Conservation (phyloP, 164 flowering plant species). For the Kalanchoe fedtschenkoi region DNA sequence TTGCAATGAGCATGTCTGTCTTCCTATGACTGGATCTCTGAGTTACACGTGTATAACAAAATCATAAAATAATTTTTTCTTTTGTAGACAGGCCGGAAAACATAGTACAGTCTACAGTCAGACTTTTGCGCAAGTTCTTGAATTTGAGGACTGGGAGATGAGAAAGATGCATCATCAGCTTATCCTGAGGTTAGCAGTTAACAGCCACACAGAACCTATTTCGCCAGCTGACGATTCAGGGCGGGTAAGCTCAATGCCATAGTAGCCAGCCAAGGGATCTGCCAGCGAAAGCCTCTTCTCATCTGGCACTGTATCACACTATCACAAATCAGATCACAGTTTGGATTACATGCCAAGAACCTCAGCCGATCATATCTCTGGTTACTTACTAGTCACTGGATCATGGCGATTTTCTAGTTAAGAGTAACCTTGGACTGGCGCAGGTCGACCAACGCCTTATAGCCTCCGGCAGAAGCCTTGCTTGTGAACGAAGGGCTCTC, state of each 20-base stretch:
- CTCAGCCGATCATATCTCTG: too few relatives aligned
- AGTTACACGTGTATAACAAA: too few relatives aligned
- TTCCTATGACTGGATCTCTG: too few relatives aligned
- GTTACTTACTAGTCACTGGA: too few relatives aligned
- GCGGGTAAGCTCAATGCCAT: slow-evolving; percentile 82
- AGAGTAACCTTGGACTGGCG: slow-evolving; percentile 57
- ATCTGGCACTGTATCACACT: slow-evolving; percentile 23
- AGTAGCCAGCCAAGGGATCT: slow-evolving; percentile 64
- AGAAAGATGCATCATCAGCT: slow-evolving; percentile 17
- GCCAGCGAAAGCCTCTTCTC: slow-evolving; percentile 57
- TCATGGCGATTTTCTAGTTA: too few relatives aligned
- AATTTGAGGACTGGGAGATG: neutral
- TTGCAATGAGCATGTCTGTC: too few relatives aligned
- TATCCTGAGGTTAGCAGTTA: slow-evolving; percentile 63
- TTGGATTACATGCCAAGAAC: too few relatives aligned
- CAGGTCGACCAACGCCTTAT: slow-evolving; percentile 78
- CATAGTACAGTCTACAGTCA: too few relatives aligned
- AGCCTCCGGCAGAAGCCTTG: slow-evolving; percentile 82
- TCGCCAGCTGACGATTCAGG: slow-evolving; percentile 81
- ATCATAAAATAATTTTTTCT: too few relatives aligned
- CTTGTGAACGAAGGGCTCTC: slow-evolving; percentile 82
- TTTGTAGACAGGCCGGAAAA: too few relatives aligned
- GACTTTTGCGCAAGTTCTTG: too few relatives aligned
- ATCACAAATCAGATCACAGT: neutral
- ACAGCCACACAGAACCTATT: slow-evolving; percentile 76